These are phyloP conservation scores for Collybiopsis confluens DNA, from an alignment of 768 basidiomycete species.

Conservation along the genomic window DNA sequence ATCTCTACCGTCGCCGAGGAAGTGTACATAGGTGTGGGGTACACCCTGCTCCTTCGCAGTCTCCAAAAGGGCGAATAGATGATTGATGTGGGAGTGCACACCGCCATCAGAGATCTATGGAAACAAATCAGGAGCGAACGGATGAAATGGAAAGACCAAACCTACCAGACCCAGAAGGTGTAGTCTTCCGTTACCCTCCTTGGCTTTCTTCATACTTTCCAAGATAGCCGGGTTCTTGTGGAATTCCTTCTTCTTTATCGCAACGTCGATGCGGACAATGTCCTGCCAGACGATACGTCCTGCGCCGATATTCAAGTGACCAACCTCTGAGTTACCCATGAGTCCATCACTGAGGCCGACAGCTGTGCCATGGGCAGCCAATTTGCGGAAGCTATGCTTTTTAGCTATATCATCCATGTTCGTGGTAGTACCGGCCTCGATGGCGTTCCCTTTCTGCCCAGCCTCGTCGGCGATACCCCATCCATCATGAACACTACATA, in stretches of 20 bases:
- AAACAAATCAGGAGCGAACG: not conserved
- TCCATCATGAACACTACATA: constrained; percentile 86
- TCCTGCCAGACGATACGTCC: constrained; percentile 97
- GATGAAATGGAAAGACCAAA: constrained; percentile 8
- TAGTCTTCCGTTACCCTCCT: constrained; percentile 76
- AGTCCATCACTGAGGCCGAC: constrained; percentile 91
- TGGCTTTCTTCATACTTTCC: constrained; percentile 70
- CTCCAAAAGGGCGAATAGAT: constrained; percentile 87
- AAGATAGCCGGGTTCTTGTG: constrained; percentile 74
- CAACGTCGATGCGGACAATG: constrained; percentile 90
- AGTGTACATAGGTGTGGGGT: constrained; percentile 87
- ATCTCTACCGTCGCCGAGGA: constrained; percentile 92
- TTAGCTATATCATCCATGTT: constrained; percentile 88
- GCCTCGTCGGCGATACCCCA: constrained; percentile 77
- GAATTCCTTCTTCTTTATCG: constrained; percentile 86
- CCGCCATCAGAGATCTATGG: constrained; percentile 88
- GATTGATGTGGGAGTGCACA: constrained; percentile 93
- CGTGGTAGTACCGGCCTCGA: constrained; percentile 77
- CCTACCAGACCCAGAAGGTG: constrained; percentile 86
- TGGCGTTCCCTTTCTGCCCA: constrained; percentile 83
- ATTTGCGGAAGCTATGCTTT: constrained; percentile 64
- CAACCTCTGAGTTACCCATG: constrained; percentile 98
- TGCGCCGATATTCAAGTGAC: constrained; percentile 93
- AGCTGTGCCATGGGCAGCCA: constrained; percentile 85
- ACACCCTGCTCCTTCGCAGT: constrained; percentile 84